phyloP scores from a whole-genome alignment of 768 basidiomycete genomes.

The Phlebiopsis gigantea region DNA sequence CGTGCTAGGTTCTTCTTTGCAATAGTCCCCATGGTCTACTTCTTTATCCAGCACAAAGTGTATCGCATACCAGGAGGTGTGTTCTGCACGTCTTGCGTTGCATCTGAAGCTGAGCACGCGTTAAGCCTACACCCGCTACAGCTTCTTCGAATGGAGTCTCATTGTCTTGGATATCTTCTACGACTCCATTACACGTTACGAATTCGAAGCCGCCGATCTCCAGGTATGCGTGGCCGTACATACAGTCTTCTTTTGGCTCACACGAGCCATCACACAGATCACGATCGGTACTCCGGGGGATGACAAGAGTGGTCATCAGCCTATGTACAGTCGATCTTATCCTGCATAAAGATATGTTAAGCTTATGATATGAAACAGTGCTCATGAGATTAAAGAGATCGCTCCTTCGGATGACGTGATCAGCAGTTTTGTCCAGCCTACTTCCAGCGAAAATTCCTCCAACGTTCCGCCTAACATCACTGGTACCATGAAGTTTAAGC shows the following conservation, averaged over 20 bases:
- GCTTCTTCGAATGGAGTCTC: constrained; percentile 85
- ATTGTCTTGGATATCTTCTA: constrained; percentile 70
- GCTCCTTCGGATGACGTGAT: not conserved
- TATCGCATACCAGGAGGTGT: constrained; percentile 72
- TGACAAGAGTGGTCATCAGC: constrained; percentile 18
- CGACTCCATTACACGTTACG: constrained; percentile 60
- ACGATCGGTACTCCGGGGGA: constrained; percentile 20
- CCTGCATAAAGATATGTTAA: constrained; percentile 29
- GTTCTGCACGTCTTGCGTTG: constrained; percentile 10
- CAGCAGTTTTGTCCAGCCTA: not conserved
- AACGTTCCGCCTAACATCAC: too few species aligned
- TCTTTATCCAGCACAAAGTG: constrained; percentile 83
- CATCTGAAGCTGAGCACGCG: not conserved
- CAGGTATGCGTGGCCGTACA: constrained; percentile 34
- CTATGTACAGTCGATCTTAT: constrained; percentile 43
- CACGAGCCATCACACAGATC: constrained; percentile 24
- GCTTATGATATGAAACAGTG: constrained; percentile 3
- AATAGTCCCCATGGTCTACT: constrained; percentile 73
- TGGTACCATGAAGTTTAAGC: too few species aligned
- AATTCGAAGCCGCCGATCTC: constrained; percentile 49
- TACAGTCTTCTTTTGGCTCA: not conserved
- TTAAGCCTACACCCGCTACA: constrained; percentile 79
- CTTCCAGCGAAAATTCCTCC: not conserved
- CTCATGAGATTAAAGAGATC: constrained; percentile 5
- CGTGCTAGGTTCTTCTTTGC: constrained; percentile 62